Conservation (phyloP, 495 filamentous ascomycete genomes). For the Staphylotrichum tortipilum region DNA sequence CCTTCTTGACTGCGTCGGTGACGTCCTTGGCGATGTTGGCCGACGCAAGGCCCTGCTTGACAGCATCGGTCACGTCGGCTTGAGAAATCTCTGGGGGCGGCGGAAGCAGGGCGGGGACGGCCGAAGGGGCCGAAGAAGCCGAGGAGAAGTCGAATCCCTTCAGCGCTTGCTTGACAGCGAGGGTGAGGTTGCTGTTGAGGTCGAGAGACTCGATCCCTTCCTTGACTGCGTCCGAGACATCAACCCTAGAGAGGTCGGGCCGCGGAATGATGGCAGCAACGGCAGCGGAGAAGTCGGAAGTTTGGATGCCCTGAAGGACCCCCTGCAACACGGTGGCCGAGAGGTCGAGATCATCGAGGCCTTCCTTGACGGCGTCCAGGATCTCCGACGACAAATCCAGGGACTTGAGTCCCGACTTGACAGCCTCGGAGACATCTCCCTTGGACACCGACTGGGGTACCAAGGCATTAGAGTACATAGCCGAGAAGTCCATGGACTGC, state of each 20-base stretch:
- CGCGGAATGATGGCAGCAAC: constrained; percentile 16
- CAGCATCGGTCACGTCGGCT: constrained; percentile 9
- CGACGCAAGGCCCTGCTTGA: constrained; percentile 9
- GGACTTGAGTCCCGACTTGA: constrained; percentile 19
- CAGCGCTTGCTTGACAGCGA: constrained; percentile 15
- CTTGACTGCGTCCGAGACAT: constrained; percentile 24
- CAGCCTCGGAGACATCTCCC: constrained; percentile 20
- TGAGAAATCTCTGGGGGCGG: background rate
- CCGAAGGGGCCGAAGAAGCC: constrained; percentile 7
- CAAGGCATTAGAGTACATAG: constrained; percentile 16
- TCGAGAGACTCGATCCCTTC: constrained; percentile 22
- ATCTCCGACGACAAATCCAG: constrained; percentile 20
- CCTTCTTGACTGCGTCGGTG: constrained; percentile 30
- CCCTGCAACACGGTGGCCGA: constrained; percentile 8
- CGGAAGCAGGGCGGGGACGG: constrained; percentile 15
- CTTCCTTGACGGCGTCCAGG: constrained; percentile 21
- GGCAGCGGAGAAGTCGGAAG: constrained; percentile 19
- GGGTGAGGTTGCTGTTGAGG: constrained; percentile 9
- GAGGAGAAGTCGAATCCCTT: constrained; percentile 16
- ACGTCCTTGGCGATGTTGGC: constrained; percentile 9
- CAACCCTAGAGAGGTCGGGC: constrained; percentile 17
- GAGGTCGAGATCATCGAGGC: constrained; percentile 12
- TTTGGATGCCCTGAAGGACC: constrained; percentile 13
- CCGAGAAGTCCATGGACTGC: constrained; percentile 33
- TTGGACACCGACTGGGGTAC: constrained; percentile 17